A percentile compares a stretch with the other conserved stretches of the same genome.
Conservation (phyloP, 352 stramenopile genomes). For the Aphanomyces invadans region DNA sequence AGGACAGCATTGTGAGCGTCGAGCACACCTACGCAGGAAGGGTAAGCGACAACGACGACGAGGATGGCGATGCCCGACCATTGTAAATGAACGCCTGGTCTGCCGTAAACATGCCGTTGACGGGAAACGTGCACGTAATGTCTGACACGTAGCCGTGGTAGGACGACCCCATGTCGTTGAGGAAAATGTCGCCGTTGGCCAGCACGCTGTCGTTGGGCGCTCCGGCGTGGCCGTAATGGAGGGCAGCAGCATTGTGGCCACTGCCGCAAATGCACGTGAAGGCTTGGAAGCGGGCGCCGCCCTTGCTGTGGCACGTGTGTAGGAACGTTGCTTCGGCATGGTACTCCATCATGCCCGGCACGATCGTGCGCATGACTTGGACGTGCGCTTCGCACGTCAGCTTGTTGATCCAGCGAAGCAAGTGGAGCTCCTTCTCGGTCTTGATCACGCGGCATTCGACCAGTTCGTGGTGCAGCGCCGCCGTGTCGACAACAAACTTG, state of each 20-base stretch:
- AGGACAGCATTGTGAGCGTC: slow-evolving; percentile 91
- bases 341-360: slow-evolving; percentile 91
- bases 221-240: slow-evolving; percentile 96
- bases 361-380: slow-evolving; percentile 85
- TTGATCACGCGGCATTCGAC: slow-evolving; percentile 88
- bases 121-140: slow-evolving; percentile 95
- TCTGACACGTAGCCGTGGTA: slow-evolving; percentile 95
- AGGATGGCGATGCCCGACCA: slow-evolving; percentile 13
- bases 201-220: slow-evolving; percentile 89
- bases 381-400: slow-evolving; percentile 69
- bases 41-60: too few relatives aligned
- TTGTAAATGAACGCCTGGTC: slow-evolving; percentile 94
- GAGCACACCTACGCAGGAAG: slow-evolving; percentile 87
- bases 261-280: slow-evolving; percentile 98
- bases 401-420: slow-evolving; percentile 88
- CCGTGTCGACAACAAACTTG: slow-evolving; percentile 46
- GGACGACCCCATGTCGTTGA: slow-evolving; percentile 97
- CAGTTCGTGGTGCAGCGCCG: slow-evolving; percentile 68
- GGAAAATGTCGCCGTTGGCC: slow-evolving; percentile 81
- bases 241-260: slow-evolving; percentile 90
- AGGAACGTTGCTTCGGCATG: slow-evolving; percentile 94
- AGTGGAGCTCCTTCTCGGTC: slow-evolving; percentile 87
- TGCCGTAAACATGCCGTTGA: slow-evolving; percentile 88
- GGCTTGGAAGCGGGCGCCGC: slow-evolving; percentile 86
- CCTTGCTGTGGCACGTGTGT: slow-evolving; percentile 93